Base-by-base conservation (phyloP, 208 protist genomes). In the Balamuthia mandrillaris region DNA sequence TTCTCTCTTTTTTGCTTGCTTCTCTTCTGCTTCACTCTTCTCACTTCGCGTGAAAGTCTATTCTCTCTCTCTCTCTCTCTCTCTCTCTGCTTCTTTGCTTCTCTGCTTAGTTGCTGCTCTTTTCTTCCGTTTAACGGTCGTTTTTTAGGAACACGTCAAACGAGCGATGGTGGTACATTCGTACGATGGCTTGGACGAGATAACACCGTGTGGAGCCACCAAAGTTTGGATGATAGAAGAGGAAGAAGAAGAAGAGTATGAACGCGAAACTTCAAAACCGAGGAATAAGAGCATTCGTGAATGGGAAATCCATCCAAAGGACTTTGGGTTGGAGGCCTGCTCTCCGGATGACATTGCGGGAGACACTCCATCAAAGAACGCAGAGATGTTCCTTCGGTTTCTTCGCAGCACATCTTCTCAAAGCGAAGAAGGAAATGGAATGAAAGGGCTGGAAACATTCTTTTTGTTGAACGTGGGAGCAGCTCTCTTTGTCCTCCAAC, bases 131-230 rank as follows among this genome's bases (percentile, higher is more conserved):
- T n/a, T n/a, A n/a, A 29, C 0, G 31, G 33, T 0, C 49, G n/a
- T 56, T 24, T 24, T 72, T 27, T 41, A 1, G 0, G 31, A 16
- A 72, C 21, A 72, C 31, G 35, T 27, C 29, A 84, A 84, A 33
- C 29, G 42, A n/a, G 78, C 78, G 24, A 78, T 84, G 78, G 60
- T 84, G 37, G 78, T 84, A 18, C 78, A 84, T 24, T 65, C 78
- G 41, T 49, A 84, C 39, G 60, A 84, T 24, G 78, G 78, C 14
- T 33, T 84, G 56, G 78, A 84, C 45, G 78, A 84, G 41, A 84
- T 84, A 21, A 84, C 54, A 35, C 78, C 54, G n/a, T 72, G 78
- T 35, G 78, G 78, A 21, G 27, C 42, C 0, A 84, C 78, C 4
- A 49, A 84, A 10, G 78, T 37, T 18, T 84, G 78, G 78, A 12